These are phyloP conservation scores for apple (Malus domestica) DNA, from an alignment of 306 rosid genomes.

Conservation along the genomic window ASM211411v1 NC_041795.1:25110001-25110500, in stretches of 20 bases:
- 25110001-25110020: neutral
- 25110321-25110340: slow-evolving; percentile 20
- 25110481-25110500: neutral
- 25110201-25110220: slow-evolving; percentile 15
- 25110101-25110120: neutral
- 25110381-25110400: slow-evolving; percentile 12
- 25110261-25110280: neutral
- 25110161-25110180: slow-evolving; percentile 7
- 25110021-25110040: neutral
- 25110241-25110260: slow-evolving; percentile 21
- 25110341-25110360: slow-evolving; percentile 23
- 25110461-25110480: neutral
- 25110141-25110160: slow-evolving; percentile 19
- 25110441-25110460: slow-evolving; percentile 10
- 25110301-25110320: slow-evolving; percentile 25
- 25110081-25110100: neutral
- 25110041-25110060: slow-evolving; percentile 1
- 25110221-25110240: slow-evolving; percentile 36
- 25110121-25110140: slow-evolving; percentile 17
- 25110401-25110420: slow-evolving; percentile 7
- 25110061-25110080: neutral
- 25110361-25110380: slow-evolving; percentile 12
- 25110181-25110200: slow-evolving; percentile 20
- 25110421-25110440: slow-evolving; percentile 3
- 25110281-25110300: slow-evolving; percentile 31